Percentiles rank a stretch among this genome's conserved stretches.
Evolutionary conservation across 371 early-diverging fungal species (phyloP).

Genomic region (Mortierella sp.): DNA sequence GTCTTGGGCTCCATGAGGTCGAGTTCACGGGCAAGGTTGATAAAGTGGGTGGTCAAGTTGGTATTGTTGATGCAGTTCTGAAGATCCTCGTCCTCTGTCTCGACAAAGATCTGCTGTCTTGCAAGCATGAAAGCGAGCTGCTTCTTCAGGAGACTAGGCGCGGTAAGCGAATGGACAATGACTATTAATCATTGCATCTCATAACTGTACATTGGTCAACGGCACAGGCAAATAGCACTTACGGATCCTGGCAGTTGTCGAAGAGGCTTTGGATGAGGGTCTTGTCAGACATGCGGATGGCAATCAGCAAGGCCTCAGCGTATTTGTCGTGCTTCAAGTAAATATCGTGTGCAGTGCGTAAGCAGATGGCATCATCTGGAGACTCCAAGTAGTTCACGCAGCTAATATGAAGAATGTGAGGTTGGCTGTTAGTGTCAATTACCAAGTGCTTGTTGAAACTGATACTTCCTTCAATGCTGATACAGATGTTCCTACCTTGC

Average conservation of each 20-base stretch:
- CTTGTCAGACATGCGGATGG: conserved; percentile 87
- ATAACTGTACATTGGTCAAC: not conserved
- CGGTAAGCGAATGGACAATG: not conserved
- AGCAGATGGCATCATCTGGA: conserved; percentile 89
- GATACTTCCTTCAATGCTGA: too few relatives aligned
- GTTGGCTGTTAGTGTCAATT: not conserved
- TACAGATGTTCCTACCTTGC: conserved; percentile 69
- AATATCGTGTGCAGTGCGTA: conserved; percentile 91
- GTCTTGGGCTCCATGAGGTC: conserved; percentile 96
- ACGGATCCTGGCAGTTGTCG: conserved; percentile 85
- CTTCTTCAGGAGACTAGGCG: conserved; percentile 79
- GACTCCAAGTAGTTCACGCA: conserved; percentile 93
- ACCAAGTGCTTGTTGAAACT: not conserved
- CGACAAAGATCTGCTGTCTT: conserved; percentile 88
- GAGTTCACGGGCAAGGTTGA: conserved; percentile 91
- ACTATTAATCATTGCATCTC: too few relatives aligned
- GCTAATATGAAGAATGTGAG: conserved; percentile 58
- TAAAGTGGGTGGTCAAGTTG: conserved; percentile 87
- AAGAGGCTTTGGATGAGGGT: conserved; percentile 92
- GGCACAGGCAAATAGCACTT: conserved; percentile 48
- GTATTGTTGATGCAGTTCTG: conserved; percentile 91
- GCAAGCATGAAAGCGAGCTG: conserved; percentile 96
- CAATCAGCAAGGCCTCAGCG: conserved; percentile 87
- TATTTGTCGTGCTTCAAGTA: conserved; percentile 86
- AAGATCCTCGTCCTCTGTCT: conserved; percentile 87